Conservation (phyloP, 805 yeast genomes). For the Dipodascopsis tothii region DNA sequence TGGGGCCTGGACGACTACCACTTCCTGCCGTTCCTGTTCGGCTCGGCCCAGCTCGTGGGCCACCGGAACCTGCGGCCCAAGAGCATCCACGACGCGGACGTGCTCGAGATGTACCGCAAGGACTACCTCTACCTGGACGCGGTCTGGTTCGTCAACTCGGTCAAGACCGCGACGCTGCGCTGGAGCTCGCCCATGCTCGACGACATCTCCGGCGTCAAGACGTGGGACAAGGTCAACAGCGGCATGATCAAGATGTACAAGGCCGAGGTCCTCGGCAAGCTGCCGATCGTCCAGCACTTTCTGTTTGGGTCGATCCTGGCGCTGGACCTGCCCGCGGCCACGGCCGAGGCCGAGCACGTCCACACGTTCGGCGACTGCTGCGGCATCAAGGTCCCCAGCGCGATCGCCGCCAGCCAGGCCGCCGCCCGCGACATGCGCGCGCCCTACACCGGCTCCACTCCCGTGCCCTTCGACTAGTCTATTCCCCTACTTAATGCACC, state of each 20-base stretch:
- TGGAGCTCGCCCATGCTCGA: slow-evolving; percentile 97
- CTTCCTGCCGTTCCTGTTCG: slow-evolving; percentile 80
- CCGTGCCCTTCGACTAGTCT: slow-evolving; percentile 59
- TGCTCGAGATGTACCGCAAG: slow-evolving; percentile 68
- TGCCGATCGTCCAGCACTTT: slow-evolving; percentile 92
- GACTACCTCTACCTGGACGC: slow-evolving; percentile 83
- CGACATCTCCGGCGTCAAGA: slow-evolving; percentile 84
- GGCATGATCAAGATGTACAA: slow-evolving; percentile 95
- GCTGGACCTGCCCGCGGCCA: slow-evolving; percentile 9
- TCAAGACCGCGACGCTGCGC: slow-evolving; percentile 72
- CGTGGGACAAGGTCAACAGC: slow-evolving; percentile 83
- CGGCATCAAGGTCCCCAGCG: slow-evolving; percentile 93
- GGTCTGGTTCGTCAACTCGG: slow-evolving; percentile 69
- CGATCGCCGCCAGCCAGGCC: slow-evolving; percentile 68
- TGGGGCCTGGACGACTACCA: slow-evolving; percentile 99
- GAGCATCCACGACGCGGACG: slow-evolving; percentile 74
- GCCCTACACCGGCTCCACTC: slow-evolving; percentile 1
- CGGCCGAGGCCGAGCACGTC: slow-evolving; percentile 31
- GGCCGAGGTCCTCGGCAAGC: slow-evolving; percentile 82
- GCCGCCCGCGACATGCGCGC: too few relatives aligned
- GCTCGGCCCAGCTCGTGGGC: slow-evolving; percentile 65
- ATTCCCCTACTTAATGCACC: neutral
- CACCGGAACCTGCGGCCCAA: slow-evolving; percentile 69
- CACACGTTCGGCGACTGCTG: slow-evolving; percentile 95
- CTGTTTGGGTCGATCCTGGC: slow-evolving; percentile 52